Percentiles rank a stretch among this genome's conserved stretches.
Evolutionary conservation across 305 asterid genomes (phyloP).

Genomic region (Solanum hybrid): DNA sequence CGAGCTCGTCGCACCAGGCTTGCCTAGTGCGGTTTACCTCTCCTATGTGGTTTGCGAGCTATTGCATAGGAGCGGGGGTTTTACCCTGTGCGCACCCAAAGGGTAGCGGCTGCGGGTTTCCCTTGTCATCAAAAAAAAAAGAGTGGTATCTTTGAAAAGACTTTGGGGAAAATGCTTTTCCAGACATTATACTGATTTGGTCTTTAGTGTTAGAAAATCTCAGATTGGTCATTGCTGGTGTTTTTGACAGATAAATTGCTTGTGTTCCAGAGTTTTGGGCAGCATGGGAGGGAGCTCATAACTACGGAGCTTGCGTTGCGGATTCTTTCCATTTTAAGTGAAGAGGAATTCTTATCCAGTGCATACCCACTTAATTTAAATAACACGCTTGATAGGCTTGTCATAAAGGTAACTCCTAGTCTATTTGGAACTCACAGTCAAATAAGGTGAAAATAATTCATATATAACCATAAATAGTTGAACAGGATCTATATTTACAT

Average conservation of each 20-base stretch:
- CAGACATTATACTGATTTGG: slow-evolving; percentile 19
- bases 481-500: not conserved
- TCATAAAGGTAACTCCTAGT: slow-evolving; percentile 60
- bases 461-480: not conserved
- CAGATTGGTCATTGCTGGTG: slow-evolving; percentile 82
- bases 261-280: slow-evolving; percentile 99
- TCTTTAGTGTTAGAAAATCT: slow-evolving; percentile 49
- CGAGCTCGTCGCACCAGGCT: too few relatives aligned
- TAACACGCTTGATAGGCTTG: slow-evolving; percentile 63
- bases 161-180: not conserved
- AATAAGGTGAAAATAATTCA: not conserved
- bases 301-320: slow-evolving; percentile 82
- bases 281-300: slow-evolving; percentile 97
- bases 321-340: slow-evolving; percentile 77
- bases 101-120: too few relatives aligned
- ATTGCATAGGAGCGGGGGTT: too few relatives aligned
- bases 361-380: slow-evolving; percentile 46
- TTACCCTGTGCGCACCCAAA: too few relatives aligned
- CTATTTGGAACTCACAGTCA: not conserved
- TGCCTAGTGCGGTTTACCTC: too few relatives aligned
- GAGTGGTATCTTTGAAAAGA: not conserved
- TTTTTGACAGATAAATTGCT: slow-evolving; percentile 94
- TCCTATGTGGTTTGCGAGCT: too few relatives aligned
- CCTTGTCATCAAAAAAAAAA: not conserved
- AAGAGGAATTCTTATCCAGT: slow-evolving; percentile 83